Base-by-base conservation (phyloP, 2,329 filamentous ascomycete species). In the Alternaria postmessia region DNA sequence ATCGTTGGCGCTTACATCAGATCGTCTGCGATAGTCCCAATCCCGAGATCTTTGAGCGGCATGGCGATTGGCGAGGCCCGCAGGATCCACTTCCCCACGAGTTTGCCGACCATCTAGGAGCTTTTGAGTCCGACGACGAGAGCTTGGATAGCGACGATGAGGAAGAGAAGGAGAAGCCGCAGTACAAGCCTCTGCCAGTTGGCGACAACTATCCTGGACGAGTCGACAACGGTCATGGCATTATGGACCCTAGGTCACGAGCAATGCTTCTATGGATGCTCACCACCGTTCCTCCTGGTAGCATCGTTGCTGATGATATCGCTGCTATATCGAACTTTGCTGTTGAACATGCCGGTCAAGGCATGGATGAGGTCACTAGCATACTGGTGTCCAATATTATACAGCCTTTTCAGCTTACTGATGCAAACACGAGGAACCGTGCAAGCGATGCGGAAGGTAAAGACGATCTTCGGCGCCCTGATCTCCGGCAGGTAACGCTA, bases 1-100 rank as follows among this genome's bases (percentile, higher is more conserved):
- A 98, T 78, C 89, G 95, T 43, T 98, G 93, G 91, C 88, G 92
- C 44, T 75, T 98, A 44, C 97, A 94, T 91, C 89, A 95, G 69
- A 85, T 94, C 8, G 83, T 94, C n/a, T 93, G 91, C 1, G 89
- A 70, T 36, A 67, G 65, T 7, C 57, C 65, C 4, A 67, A 66
- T 39, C 46, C 66, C 2, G 72, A 74, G 48, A 70, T 76, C 8
- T 76, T 75, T 24, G 54, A 63, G 4, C 51, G 64, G 24, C 64
- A 72, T 5, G 73, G 73, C 18, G 62, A 88, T 7, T 98, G 94
- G 94, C 86, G 90, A 57, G 84, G 88, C 7, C 93, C 93, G 0
- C 88, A 91, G 49, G 87, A 88, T 57, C 83, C 85, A 24, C 82
- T 96, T n/a, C 86, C 87, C 5, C 97, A 92, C 70, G 93, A 97